These are phyloP conservation scores for Smallanthus sonchifolius DNA, from an alignment of 129 eudicot genomes.

Conservation along the genomic window DNA sequence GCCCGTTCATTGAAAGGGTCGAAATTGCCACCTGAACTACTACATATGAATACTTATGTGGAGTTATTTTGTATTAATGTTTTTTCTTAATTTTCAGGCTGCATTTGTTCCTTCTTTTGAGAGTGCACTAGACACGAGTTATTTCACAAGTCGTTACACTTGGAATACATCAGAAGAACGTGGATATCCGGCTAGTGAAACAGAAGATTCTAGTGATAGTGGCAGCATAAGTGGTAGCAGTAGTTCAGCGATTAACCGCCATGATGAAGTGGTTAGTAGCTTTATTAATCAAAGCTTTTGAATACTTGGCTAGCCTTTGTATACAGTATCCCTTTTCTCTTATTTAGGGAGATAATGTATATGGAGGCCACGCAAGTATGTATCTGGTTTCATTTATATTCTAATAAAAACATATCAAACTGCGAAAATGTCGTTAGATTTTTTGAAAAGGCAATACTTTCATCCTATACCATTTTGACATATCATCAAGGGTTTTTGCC, in stretches of 20 bases:
- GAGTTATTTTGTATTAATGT: neutral
- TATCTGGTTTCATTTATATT: neutral
- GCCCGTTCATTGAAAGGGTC: neutral
- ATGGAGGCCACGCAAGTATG: neutral
- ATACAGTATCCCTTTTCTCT: neutral
- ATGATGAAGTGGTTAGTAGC: conserved; percentile 75
- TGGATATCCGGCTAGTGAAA: conserved; percentile 66
- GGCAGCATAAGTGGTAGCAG: conserved; percentile 88
- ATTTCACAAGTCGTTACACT: conserved; percentile 88
- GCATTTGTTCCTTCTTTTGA: conserved; percentile 97
- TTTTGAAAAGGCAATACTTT: neutral
- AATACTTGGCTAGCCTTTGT: neutral
- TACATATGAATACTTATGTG: neutral
- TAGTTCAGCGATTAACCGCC: conserved; percentile 68
- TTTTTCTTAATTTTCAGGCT: conserved; percentile 50
- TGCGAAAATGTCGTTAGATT: neutral
- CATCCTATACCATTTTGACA: neutral
- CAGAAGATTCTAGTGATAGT: conserved; percentile 82
- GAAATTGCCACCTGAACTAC: neutral
- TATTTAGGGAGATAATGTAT: neutral
- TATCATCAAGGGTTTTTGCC: neutral
- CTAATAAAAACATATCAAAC: neutral
- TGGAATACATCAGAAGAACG: conserved; percentile 92
- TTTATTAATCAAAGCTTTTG: neutral
- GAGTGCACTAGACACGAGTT: conserved; percentile 89